These are phyloP conservation scores for Mycosphaerella arachidis DNA, from an alignment of 2,329 filamentous ascomycete species.

Conservation along the genomic window DNA sequence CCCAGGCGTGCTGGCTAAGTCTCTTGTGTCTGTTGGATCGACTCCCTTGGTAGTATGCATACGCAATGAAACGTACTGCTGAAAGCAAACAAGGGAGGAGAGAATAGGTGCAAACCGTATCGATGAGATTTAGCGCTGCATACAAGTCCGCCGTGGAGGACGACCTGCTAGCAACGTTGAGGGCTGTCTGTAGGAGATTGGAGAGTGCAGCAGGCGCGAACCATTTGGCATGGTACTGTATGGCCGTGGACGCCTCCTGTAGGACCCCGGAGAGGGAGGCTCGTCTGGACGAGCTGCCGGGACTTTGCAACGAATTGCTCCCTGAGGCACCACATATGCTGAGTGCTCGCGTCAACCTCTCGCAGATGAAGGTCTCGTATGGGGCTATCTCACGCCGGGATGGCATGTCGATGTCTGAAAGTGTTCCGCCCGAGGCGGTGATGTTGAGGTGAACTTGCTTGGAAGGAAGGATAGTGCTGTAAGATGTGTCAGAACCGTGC, in stretches of 20 bases:
- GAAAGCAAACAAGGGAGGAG: conserved; percentile 23
- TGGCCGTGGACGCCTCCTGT: conserved; percentile 20
- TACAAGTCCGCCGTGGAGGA: conserved; percentile 29
- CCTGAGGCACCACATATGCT: conserved; percentile 2
- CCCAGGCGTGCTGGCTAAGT: conserved; percentile 26
- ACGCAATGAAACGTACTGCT: conserved; percentile 27
- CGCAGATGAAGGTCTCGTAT: conserved; percentile 26
- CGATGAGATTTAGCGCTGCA: conserved; percentile 28
- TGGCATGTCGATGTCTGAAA: conserved; percentile 4
- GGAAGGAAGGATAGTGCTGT: conserved; percentile 13
- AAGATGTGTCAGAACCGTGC: conserved; percentile 3
- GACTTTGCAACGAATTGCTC: conserved; percentile 2
- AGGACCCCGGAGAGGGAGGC: conserved; percentile 19
- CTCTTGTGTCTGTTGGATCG: conserved; percentile 28
- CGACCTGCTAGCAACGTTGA: conserved; percentile 25
- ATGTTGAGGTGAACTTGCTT: conserved; percentile 4
- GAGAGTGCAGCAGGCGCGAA: conserved; percentile 25
- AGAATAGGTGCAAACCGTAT: conserved; percentile 29
- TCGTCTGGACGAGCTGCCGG: neutral
- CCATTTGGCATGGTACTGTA: conserved; percentile 32
- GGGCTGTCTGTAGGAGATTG: conserved; percentile 20
- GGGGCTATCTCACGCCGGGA: conserved; percentile 23
- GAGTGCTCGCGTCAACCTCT: conserved; percentile 22
- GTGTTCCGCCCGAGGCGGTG: conserved; percentile 5
- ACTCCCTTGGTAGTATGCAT: conserved; percentile 30